A percentile compares a stretch with the other conserved stretches of the same genome.
phyloP scores from a whole-genome alignment of 768 basidiomycete genomes.

The Mycena chlorophos region DNA sequence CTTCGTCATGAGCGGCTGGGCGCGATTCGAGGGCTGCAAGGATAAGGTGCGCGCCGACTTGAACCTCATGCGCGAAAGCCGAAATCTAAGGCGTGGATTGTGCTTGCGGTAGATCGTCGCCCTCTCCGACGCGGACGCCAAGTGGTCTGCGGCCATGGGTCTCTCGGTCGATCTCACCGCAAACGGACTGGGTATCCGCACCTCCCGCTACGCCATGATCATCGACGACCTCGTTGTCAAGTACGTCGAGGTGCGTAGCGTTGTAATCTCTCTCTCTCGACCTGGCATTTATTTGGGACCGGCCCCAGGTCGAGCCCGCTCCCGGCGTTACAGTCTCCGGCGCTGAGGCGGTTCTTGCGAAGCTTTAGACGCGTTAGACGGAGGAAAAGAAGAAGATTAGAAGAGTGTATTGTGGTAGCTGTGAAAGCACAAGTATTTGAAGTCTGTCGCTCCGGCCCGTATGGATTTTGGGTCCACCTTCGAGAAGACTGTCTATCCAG shows the following conservation, averaged over 20 bases:
- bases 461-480: no score
- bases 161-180: constrained; percentile 53
- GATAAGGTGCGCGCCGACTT: constrained; percentile 54
- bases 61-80: no score
- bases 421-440: no score
- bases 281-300: constrained; percentile 17
- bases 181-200: constrained; percentile 56
- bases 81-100: no score
- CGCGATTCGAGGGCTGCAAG: constrained; percentile 53
- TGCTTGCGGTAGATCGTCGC: constrained; percentile 70
- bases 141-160: constrained; percentile 58
- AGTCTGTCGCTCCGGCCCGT: no score
- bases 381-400: not conserved
- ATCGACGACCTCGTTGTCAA: constrained; percentile 71
- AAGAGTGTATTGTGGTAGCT: not conserved
- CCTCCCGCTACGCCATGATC: constrained; percentile 61
- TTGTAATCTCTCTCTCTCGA: not conserved
- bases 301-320: constrained; percentile 48
- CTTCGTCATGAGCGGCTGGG: constrained; percentile 73
- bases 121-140: constrained; percentile 54
- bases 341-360: constrained; percentile 58
- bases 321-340: constrained; percentile 56
- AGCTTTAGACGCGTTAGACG: constrained; percentile 31
- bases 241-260: constrained; percentile 56
- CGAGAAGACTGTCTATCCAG: no score